These are phyloP conservation scores for Tylopilus felleus DNA, from an alignment of 768 basidiomycete species.

Conservation along the genomic window DNA sequence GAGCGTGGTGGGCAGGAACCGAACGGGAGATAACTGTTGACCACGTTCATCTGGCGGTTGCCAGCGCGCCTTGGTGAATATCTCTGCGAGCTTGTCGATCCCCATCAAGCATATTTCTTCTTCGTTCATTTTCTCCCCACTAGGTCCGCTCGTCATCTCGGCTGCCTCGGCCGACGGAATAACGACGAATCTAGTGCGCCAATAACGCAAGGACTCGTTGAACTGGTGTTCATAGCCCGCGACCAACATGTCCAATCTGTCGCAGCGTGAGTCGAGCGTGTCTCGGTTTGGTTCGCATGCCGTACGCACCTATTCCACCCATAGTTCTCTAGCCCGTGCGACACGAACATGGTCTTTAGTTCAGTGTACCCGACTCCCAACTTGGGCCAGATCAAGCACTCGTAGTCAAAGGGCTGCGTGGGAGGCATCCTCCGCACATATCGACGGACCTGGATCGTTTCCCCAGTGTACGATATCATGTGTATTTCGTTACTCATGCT, in stretches of 20 bases:
- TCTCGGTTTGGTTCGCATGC: background rate
- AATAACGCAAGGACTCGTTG: conserved; percentile 82
- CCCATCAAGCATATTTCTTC: conserved; percentile 88
- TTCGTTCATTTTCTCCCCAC: conserved; percentile 74
- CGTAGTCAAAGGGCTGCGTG: conserved; percentile 67
- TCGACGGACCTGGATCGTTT: conserved; percentile 82
- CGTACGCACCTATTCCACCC: conserved; percentile 75
- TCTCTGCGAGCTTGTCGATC: conserved; percentile 87
- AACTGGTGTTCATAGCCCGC: conserved; percentile 79
- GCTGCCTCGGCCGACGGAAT: conserved; percentile 81
- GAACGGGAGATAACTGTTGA: conserved; percentile 54
- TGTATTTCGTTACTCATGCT: conserved; percentile 97
- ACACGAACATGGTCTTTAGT: conserved; percentile 66
- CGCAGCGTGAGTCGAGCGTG: background rate
- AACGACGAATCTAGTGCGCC: conserved; percentile 91
- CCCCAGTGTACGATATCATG: conserved; percentile 86
- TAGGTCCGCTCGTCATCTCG: conserved; percentile 48
- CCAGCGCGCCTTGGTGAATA: conserved; percentile 85
- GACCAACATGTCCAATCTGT: conserved; percentile 80
- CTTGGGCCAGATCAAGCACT: conserved; percentile 93
- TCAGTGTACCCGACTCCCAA: conserved; percentile 85
- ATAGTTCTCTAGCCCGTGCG: conserved; percentile 78
- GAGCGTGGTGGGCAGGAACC: conserved; percentile 81
- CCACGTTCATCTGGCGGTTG: conserved; percentile 43
- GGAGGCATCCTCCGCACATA: conserved; percentile 74